phyloP scores from a whole-genome alignment of 192 early-diverging fungal genomes.

The Phlyctochytrium planicorne region DNA sequence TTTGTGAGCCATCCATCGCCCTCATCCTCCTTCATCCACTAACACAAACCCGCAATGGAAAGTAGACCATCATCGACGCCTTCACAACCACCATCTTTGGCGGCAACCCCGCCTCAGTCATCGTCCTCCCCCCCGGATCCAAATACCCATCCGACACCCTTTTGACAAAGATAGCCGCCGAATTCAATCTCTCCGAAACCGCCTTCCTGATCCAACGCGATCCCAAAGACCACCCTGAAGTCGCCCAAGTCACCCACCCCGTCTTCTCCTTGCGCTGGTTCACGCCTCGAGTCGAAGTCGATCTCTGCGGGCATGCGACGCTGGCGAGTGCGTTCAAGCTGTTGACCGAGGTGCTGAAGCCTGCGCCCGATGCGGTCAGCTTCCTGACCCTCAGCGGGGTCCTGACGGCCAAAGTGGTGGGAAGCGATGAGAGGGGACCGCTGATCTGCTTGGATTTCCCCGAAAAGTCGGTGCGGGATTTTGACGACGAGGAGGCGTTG shows the following conservation, averaged over 20 bases:
- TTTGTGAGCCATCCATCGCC: too few species aligned
- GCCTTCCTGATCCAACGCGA: constrained; percentile 30
- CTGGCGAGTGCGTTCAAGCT: constrained; percentile 34
- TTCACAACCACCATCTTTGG: constrained; percentile 12
- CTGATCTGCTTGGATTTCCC: constrained; percentile 18
- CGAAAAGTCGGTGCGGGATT: background rate
- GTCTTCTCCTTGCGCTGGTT: constrained; percentile 33
- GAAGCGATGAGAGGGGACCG: background rate
- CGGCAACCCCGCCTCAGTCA: constrained; percentile 13
- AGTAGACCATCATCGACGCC: constrained; percentile 14
- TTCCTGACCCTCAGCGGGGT: constrained; percentile 5
- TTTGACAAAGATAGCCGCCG: constrained; percentile 15
- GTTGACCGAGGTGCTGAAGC: background rate
- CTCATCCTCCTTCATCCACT: too few species aligned
- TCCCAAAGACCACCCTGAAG: constrained; percentile 15
- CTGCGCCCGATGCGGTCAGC: constrained; percentile 13
- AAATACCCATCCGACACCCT: constrained; percentile 8
- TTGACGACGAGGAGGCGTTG: background rate
- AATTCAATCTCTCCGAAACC: constrained; percentile 50
- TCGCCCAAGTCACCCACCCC: background rate
- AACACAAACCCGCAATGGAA: too few species aligned
- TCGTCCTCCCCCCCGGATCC: constrained; percentile 7
- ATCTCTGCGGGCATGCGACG: constrained; percentile 49
- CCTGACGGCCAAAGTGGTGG: constrained; percentile 6
- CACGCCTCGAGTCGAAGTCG: constrained; percentile 39